Conservation (phyloP, 495 filamentous ascomycete species). For the Aeminium ludgeri region DNA sequence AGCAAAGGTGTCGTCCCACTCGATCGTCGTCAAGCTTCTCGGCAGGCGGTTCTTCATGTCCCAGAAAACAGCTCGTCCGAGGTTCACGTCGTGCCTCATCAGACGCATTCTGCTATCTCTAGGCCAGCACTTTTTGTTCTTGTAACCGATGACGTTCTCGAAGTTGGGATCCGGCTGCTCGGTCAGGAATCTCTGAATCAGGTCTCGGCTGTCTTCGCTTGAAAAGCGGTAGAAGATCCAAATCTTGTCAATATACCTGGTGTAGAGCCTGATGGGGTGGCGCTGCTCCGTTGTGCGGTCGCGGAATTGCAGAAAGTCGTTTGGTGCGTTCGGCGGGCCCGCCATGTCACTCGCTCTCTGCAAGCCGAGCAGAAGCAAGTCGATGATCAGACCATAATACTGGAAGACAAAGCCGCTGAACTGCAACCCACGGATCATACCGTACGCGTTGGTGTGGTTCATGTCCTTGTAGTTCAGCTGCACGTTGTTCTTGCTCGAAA, state of each 20-base stretch:
- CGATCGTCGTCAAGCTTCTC: conserved; percentile 86
- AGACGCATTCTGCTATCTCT: conserved; percentile 92
- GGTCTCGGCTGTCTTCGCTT: conserved; percentile 83
- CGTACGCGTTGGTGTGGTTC: conserved; percentile 98
- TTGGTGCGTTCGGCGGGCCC: conserved; percentile 86
- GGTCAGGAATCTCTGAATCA: conserved; percentile 95
- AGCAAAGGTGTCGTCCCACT: conserved; percentile 99
- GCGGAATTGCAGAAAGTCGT: conserved; percentile 95
- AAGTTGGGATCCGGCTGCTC: conserved; percentile 99
- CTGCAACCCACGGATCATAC: conserved; percentile 91
- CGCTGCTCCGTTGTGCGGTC: conserved; percentile 78
- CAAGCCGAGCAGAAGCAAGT: conserved; percentile 79
- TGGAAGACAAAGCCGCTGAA: conserved; percentile 99
- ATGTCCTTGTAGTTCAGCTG: conserved; percentile 99
- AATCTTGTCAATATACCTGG: conserved; percentile 92
- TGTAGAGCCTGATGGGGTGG: conserved; percentile 93
- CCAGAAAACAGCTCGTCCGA: conserved; percentile 97
- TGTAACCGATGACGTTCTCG: conserved; percentile 97
- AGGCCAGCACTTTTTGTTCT: conserved; percentile 99
- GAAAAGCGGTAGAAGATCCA: conserved; percentile 95
- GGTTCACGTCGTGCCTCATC: conserved; percentile 98
- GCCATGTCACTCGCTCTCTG: conserved; percentile 95
- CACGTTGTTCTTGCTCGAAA: conserved; percentile 98
- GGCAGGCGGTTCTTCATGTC: conserved; percentile 95
- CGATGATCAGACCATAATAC: conserved; percentile 92